phyloP scores from a whole-genome alignment of 116 monocot genomes.

The Posidonia oceanica region DNA sequence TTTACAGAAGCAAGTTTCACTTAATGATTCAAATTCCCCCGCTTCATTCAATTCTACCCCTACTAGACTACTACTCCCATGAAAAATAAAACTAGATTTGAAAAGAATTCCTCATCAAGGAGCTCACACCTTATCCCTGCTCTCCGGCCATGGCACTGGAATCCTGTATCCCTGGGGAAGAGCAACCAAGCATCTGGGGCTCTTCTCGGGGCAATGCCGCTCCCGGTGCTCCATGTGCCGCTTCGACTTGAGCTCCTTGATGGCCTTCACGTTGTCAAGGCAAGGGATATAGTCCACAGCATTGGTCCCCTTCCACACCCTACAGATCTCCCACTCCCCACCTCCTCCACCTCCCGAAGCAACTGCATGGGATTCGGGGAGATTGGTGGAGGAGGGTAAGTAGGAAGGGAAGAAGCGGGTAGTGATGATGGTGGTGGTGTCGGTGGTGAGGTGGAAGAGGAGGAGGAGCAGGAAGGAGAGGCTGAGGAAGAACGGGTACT shows the following conservation, averaged over 20 bases:
- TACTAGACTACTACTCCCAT: too few relatives aligned
- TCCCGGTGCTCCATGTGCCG: slow-evolving; percentile 83
- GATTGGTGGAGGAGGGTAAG: neutral
- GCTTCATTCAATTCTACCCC: too few relatives aligned
- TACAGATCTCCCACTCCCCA: slow-evolving; percentile 52
- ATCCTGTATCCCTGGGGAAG: slow-evolving; percentile 55
- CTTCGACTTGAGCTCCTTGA: slow-evolving; percentile 70
- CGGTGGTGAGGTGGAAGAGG: slow-evolving; percentile 20
- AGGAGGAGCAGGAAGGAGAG: slow-evolving; percentile 33
- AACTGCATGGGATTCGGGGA: neutral
- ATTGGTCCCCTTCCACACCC: slow-evolving; percentile 22
- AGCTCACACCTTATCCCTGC: slow-evolving; percentile 78
- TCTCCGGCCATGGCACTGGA: slow-evolving; percentile 67
- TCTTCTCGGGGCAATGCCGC: slow-evolving; percentile 67
- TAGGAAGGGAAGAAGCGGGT: slow-evolving; percentile 19
- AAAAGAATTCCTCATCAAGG: neutral
- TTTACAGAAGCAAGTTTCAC: too few relatives aligned
- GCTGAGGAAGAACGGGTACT: slow-evolving; percentile 20
- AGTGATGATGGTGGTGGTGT: slow-evolving; percentile 10
- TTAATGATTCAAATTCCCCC: too few relatives aligned
- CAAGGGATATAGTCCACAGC: slow-evolving; percentile 78
- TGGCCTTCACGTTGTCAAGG: slow-evolving; percentile 76
- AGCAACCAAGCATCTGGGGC: slow-evolving; percentile 50
- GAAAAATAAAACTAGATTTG: too few relatives aligned
- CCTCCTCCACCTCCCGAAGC: neutral